These are phyloP conservation scores for Candida albicans DNA, from an alignment of 1,139 yeast species.

Conservation along the genomic window DNA sequence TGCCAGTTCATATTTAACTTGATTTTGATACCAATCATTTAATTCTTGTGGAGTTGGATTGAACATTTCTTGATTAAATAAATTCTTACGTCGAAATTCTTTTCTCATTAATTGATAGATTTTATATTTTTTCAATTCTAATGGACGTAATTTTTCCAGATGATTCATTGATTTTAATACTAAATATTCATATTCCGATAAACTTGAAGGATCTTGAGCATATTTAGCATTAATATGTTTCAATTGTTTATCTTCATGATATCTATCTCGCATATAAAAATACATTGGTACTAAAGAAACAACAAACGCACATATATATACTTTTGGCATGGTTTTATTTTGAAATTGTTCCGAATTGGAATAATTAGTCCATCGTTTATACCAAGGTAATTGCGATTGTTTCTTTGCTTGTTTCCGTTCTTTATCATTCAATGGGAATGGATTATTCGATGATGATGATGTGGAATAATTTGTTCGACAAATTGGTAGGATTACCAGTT, in stretches of 20 bases:
- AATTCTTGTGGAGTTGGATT: slow-evolving; percentile 54
- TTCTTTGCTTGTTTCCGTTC: slow-evolving; percentile 26
- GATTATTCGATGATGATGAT: slow-evolving; percentile 21
- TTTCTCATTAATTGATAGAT: slow-evolving; percentile 55
- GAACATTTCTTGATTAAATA: slow-evolving; percentile 46
- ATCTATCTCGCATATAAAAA: slow-evolving; percentile 66
- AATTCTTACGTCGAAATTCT: slow-evolving; percentile 48
- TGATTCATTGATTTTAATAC: slow-evolving; percentile 55
- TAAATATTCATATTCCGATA: slow-evolving; percentile 63
- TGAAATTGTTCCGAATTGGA: slow-evolving; percentile 40
- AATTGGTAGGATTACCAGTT: too few relatives aligned
- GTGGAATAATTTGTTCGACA: background rate
- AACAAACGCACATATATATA: slow-evolving; percentile 58
- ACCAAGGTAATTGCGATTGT: slow-evolving; percentile 30
- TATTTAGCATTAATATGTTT: slow-evolving; percentile 45
- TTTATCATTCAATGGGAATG: slow-evolving; percentile 31
- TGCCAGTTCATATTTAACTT: slow-evolving; percentile 23
- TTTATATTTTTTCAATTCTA: slow-evolving; percentile 54
- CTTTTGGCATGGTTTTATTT: slow-evolving; percentile 38
- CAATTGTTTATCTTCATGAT: slow-evolving; percentile 63
- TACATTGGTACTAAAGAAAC: slow-evolving; percentile 59
- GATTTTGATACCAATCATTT: slow-evolving; percentile 47
- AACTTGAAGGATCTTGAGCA: slow-evolving; percentile 34
- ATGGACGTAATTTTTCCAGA: slow-evolving; percentile 49
- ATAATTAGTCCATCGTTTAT: slow-evolving; percentile 42